A percentile compares a stretch with the other conserved stretches of the same genome.
These are phyloP conservation scores for Penicillium griseofulvum DNA, from an alignment of 2,329 filamentous ascomycete species.

Conservation along the genomic window DNA sequence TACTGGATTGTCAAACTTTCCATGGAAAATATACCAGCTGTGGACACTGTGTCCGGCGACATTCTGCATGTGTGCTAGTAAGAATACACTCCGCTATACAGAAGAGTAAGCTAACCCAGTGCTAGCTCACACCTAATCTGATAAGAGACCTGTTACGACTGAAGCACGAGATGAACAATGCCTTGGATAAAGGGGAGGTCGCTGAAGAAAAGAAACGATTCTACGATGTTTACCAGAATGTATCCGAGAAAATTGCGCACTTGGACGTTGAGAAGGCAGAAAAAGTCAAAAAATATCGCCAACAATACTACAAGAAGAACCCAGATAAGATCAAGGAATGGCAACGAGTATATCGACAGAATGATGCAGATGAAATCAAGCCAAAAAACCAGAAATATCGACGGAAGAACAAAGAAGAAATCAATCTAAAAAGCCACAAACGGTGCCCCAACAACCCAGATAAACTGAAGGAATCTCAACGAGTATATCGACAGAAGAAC, in stretches of 20 bases:
- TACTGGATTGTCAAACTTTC: background rate
- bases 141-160: background rate
- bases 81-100: background rate
- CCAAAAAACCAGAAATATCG: too few species aligned
- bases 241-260: background rate
- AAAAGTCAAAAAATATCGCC: background rate
- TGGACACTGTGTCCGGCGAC: background rate
- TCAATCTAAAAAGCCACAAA: too few species aligned
- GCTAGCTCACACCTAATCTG: background rate
- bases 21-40: background rate
- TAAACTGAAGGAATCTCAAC: too few species aligned
- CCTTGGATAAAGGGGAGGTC: background rate
- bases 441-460: too few species aligned
- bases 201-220: background rate
- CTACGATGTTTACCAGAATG: background rate
- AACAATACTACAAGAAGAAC: background rate
- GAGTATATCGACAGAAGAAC: background rate
- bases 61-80: background rate
- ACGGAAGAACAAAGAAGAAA: too few species aligned
- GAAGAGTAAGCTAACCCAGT: background rate
- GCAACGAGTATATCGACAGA: too few species aligned
- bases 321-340: background rate
- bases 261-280: background rate
- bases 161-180: background rate
- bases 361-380: too few species aligned